Percentiles rank a stretch among this genome's conserved stretches.
Conservation (phyloP, 2,329 filamentous ascomycete genomes). For the Sporothrix pallida region DNA sequence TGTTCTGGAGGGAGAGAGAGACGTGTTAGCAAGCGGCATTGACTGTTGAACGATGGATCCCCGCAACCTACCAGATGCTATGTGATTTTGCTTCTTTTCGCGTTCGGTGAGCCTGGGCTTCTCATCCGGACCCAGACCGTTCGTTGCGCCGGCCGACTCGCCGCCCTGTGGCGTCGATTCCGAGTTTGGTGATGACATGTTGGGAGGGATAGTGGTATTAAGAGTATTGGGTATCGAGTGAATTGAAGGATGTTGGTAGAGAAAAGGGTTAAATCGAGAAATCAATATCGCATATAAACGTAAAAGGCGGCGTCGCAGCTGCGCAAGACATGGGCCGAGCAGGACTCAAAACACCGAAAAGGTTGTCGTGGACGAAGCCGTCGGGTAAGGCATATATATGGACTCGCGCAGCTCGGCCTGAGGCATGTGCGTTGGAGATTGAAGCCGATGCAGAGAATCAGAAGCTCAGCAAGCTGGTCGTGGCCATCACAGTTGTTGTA, state of each 20-base stretch:
- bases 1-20: slow-evolving; percentile 42
- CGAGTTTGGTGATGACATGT: slow-evolving; percentile 29
- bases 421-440: slow-evolving; percentile 12
- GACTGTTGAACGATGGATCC: not conserved
- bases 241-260: not conserved
- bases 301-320: slow-evolving; percentile 14
- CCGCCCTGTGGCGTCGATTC: slow-evolving; percentile 28
- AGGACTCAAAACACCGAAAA: not conserved
- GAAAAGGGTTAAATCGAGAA: not conserved
- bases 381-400: slow-evolving; percentile 10
- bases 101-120: slow-evolving; percentile 47
- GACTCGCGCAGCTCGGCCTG: slow-evolving; percentile 13
- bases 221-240: not conserved
- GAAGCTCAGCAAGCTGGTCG: not conserved
- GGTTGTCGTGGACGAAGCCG: slow-evolving; percentile 24
- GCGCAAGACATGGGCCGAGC: slow-evolving; percentile 15
- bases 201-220: not conserved
- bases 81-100: slow-evolving; percentile 50
- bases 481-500: not conserved
- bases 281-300: too few species aligned
- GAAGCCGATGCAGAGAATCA: not conserved
- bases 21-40: not conserved
- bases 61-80: slow-evolving; percentile 43
- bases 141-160: slow-evolving; percentile 22
- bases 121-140: slow-evolving; percentile 37